Evolutionary conservation across 208 protist species (phyloP).

Genomic region (Zelonia costaricensis): DNA sequence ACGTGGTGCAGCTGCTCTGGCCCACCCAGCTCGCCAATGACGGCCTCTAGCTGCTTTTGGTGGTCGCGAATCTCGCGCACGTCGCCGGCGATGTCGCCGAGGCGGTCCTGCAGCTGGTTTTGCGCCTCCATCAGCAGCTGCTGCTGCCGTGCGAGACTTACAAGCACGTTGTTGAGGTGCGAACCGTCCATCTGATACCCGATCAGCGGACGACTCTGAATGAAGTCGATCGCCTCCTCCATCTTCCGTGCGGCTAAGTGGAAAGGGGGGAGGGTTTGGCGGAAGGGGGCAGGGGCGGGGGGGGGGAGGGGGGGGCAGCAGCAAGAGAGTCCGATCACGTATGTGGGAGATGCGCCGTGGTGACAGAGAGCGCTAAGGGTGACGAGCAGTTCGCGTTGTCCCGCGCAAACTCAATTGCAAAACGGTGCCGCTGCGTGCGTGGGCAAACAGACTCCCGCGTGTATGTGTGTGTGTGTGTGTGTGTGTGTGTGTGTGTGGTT

Average conservation of each 20-base stretch:
- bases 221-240: conserved; percentile 66
- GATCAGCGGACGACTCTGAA: conserved; percentile 81
- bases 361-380: no score
- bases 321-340: no score
- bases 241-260: conserved; percentile 18
- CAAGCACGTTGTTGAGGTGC: conserved; percentile 72
- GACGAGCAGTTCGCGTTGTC: neutral
- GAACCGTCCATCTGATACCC: conserved; percentile 85
- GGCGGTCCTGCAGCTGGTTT: conserved; percentile 32
- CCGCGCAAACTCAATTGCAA: neutral
- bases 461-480: neutral
- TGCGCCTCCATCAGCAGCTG: conserved; percentile 50
- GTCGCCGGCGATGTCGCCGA: conserved; percentile 45
- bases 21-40: conserved; percentile 36
- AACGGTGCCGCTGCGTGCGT: neutral
- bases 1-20: conserved; percentile 39
- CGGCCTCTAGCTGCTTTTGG: conserved; percentile 46
- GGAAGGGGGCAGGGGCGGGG: neutral
- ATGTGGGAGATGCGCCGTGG: no score
- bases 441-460: neutral
- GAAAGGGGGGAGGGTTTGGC: neutral
- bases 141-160: conserved; percentile 64
- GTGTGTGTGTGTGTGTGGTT: neutral
- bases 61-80: conserved; percentile 41
- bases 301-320: neutral